Conservation (phyloP, 352 stramenopile species). For the Pythium periplocum region DNA sequence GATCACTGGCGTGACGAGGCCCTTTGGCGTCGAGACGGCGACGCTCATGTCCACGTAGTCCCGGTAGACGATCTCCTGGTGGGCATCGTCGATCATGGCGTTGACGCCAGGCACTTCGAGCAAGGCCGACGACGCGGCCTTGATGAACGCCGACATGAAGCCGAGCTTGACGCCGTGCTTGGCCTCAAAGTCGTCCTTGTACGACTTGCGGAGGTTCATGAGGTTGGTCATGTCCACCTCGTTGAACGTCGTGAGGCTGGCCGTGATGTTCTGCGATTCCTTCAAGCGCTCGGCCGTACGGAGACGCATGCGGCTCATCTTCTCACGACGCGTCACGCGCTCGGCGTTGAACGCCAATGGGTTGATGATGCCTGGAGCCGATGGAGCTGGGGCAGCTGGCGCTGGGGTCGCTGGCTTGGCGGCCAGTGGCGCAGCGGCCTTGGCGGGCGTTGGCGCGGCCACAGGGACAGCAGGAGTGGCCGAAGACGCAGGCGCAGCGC, state of each 20-base stretch:
- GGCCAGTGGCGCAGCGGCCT: constrained; percentile 15
- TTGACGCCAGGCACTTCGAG: constrained; percentile 95
- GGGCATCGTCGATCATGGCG: constrained; percentile 96
- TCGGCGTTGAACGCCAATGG: constrained; percentile 46
- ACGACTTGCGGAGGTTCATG: constrained; percentile 91
- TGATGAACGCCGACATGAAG: constrained; percentile 99
- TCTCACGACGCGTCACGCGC: constrained; percentile 81
- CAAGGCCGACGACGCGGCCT: constrained; percentile 91
- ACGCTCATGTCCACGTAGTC: constrained; percentile 99
- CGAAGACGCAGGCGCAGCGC: constrained; percentile 34
- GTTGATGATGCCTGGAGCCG: constrained; percentile 23
- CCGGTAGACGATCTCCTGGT: constrained; percentile 98
- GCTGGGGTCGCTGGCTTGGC: constrained; percentile 13
- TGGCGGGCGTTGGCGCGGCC: constrained; percentile 11
- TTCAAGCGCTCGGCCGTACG: constrained; percentile 96
- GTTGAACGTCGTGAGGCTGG: constrained; percentile 99
- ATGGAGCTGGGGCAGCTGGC: constrained; percentile 17
- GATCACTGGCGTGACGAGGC: constrained; percentile 97
- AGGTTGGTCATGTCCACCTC: constrained; percentile 98
- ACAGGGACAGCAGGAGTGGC: constrained; percentile 22
- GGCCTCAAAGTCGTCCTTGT: constrained; percentile 96
- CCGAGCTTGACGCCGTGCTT: constrained; percentile 99
- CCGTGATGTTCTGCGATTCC: constrained; percentile 97
- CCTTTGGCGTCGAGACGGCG: constrained; percentile 94
- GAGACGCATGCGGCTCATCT: constrained; percentile 99